A percentile compares a stretch with the other conserved stretches of the same genome.
Evolutionary conservation across 495 filamentous ascomycete species (phyloP).

Genomic region (Talaromyces nanjingensis): DNA sequence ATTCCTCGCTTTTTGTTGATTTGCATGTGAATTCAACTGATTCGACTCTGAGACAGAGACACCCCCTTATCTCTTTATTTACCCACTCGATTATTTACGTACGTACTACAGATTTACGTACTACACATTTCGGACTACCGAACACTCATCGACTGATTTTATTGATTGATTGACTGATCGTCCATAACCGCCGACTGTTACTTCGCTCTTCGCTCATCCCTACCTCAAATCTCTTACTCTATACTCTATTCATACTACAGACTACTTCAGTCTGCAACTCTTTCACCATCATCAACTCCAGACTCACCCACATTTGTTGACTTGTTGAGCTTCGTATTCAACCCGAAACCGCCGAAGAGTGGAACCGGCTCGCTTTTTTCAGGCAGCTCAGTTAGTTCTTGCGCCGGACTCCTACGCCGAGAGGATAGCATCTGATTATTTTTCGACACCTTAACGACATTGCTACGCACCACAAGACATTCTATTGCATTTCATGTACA

Average conservation of each 20-base stretch:
- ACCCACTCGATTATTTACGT: background rate
- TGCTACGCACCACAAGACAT: background rate
- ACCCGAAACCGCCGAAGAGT: background rate
- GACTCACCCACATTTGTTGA: background rate
- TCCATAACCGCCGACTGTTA: background rate
- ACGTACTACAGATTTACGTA: too few relatives aligned
- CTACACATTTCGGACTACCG: background rate
- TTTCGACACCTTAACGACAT: background rate
- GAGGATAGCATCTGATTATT: background rate
- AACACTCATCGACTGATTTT: background rate
- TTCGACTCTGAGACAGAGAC: background rate
- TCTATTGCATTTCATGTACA: background rate
- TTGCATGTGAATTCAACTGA: background rate
- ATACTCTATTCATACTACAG: background rate
- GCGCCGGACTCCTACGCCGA: background rate
- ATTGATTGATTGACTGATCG: background rate
- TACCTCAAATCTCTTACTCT: background rate
- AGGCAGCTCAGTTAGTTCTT: background rate
- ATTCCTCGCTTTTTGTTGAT: background rate
- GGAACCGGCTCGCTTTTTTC: background rate
- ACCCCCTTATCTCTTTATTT: background rate
- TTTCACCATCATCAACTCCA: background rate
- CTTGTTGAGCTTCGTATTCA: background rate
- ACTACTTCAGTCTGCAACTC: background rate
- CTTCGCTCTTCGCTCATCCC: background rate